Conservation (phyloP, 352 stramenopile genomes). For the Pythium volutum region DNA sequence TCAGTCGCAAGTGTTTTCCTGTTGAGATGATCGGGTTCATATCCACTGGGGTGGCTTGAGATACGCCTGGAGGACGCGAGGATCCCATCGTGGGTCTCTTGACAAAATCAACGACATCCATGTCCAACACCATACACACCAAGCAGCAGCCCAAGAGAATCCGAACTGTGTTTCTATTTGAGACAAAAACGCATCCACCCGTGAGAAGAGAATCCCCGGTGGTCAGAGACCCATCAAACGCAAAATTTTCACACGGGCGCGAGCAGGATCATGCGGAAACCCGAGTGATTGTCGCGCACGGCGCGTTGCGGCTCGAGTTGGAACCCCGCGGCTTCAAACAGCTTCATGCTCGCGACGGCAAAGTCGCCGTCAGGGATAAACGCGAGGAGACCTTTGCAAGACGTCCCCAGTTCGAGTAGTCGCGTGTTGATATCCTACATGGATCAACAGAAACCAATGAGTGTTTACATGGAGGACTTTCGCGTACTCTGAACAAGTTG, state of each 20-base stretch:
- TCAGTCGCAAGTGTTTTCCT: too few relatives aligned
- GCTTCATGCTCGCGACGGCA: conserved; percentile 34
- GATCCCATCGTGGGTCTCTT: not conserved
- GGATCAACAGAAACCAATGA: not conserved
- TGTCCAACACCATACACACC: too few relatives aligned
- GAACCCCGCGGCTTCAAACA: conserved; percentile 56
- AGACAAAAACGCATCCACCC: too few relatives aligned
- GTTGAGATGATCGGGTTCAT: too few relatives aligned
- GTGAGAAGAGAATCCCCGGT: too few relatives aligned
- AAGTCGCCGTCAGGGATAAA: conserved; percentile 39
- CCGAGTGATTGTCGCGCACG: conserved; percentile 25
- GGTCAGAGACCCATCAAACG: not conserved
- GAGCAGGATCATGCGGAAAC: conserved; percentile 27
- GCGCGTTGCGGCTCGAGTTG: conserved; percentile 35
- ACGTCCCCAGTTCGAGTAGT: conserved; percentile 28
- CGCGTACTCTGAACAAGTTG: not conserved
- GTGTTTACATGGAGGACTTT: not conserved
- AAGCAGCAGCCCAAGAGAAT: too few relatives aligned
- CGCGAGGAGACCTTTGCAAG: conserved; percentile 36
- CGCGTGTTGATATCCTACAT: conserved; percentile 47
- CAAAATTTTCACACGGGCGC: conserved; percentile 6
- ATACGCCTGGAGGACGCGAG: too few relatives aligned
- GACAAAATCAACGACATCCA: not conserved
- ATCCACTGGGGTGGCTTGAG: too few relatives aligned
- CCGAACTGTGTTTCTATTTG: conserved; percentile 16